Evolutionary conservation across 1,284 basidiomycete species (phyloP).

Genomic region (Ceratobasidium sp.): DNA sequence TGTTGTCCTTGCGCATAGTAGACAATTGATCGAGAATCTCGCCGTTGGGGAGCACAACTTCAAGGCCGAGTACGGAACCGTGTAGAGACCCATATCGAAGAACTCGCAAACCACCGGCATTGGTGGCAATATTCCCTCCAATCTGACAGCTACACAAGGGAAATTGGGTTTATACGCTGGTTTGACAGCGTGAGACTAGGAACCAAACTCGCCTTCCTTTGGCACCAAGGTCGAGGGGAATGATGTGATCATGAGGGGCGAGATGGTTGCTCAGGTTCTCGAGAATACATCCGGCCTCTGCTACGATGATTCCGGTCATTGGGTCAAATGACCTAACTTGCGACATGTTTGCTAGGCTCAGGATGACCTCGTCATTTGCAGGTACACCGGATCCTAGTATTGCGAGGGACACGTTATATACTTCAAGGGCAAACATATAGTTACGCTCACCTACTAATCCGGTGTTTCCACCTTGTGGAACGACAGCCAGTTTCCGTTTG

Average conservation of each 20-base stretch:
- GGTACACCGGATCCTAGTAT: slow-evolving; percentile 86
- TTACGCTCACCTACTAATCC: slow-evolving; percentile 74
- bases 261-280: slow-evolving; percentile 89
- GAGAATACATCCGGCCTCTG: slow-evolving; percentile 93
- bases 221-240: slow-evolving; percentile 97
- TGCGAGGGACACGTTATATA: neutral
- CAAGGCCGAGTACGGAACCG: slow-evolving; percentile 94
- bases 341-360: slow-evolving; percentile 85
- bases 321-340: slow-evolving; percentile 91
- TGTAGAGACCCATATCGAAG: slow-evolving; percentile 96
- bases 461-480: slow-evolving; percentile 98
- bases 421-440: neutral
- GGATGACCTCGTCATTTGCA: slow-evolving; percentile 84
- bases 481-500: slow-evolving; percentile 79
- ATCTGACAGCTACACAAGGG: slow-evolving; percentile 81
- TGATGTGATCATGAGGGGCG: slow-evolving; percentile 89
- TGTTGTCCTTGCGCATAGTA: slow-evolving; percentile 95
- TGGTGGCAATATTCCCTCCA: slow-evolving; percentile 96
- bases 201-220: slow-evolving; percentile 80
- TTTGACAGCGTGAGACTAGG: neutral
- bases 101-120: slow-evolving; percentile 94
- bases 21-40: slow-evolving; percentile 87
- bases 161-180: neutral
- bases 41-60: slow-evolving; percentile 97
- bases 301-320: slow-evolving; percentile 64